Percentiles rank a stretch among this genome's conserved stretches.
Evolutionary conservation across 1,284 basidiomycete species (phyloP).

Genomic region (Crucibulum parvulum): DNA sequence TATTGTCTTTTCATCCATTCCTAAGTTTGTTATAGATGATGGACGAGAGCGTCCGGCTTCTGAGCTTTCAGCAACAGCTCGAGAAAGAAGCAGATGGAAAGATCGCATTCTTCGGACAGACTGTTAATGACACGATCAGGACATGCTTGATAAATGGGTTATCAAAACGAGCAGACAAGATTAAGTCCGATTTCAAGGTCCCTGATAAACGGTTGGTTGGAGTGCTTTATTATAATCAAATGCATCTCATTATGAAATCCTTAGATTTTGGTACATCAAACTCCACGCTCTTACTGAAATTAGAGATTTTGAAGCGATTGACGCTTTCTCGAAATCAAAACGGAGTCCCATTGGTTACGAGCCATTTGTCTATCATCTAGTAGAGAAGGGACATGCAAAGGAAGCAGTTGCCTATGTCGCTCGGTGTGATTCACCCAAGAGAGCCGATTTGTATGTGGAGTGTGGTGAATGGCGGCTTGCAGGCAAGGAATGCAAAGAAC

Average conservation of each 20-base stretch:
- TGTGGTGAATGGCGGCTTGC: conserved; percentile 91
- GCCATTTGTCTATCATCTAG: conserved; percentile 85
- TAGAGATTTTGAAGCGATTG: conserved; percentile 86
- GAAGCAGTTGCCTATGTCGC: conserved; percentile 82
- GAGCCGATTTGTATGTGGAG: conserved; percentile 86
- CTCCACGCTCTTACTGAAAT: conserved; percentile 81
- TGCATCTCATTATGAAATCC: neutral
- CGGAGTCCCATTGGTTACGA: conserved; percentile 97
- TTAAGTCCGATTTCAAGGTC: conserved; percentile 89
- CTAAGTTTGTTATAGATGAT: conserved; percentile 69
- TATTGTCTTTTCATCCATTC: neutral
- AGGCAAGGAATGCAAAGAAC: conserved; percentile 87
- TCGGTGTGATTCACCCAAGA: conserved; percentile 83
- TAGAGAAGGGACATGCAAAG: conserved; percentile 72
- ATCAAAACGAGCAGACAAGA: conserved; percentile 85
- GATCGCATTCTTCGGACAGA: conserved; percentile 79
- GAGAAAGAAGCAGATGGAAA: conserved; percentile 88
- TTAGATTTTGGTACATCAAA: conserved; percentile 94
- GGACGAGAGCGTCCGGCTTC: conserved; percentile 84
- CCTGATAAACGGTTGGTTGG: conserved; percentile 81
- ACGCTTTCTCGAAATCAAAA: conserved; percentile 84
- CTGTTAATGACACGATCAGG: conserved; percentile 85
- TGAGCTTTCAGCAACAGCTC: conserved; percentile 84
- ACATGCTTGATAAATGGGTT: conserved; percentile 80
- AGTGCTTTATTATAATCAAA: conserved; percentile 1